Evolutionary conservation across 148 eudicot genomes (phyloP).

Genomic region (Euryodendron excelsum): DNA sequence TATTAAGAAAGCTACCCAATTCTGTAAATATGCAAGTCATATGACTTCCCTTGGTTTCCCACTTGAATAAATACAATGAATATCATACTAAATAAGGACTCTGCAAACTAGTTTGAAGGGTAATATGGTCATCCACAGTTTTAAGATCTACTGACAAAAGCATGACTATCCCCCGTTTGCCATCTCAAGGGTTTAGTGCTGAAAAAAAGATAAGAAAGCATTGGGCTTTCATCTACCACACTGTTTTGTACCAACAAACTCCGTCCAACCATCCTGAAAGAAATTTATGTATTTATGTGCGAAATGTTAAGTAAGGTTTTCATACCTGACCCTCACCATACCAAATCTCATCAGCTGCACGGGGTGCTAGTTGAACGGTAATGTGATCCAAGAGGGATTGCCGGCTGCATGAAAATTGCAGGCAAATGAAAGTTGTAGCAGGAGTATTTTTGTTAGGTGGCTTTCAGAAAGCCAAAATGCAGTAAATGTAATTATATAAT

Average conservation of each 20-base stretch:
- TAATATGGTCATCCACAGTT: too few species aligned
- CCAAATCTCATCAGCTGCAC: conserved; percentile 95
- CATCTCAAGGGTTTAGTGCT: not conserved
- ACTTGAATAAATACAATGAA: not conserved
- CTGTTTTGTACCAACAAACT: not conserved
- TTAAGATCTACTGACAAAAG: not conserved
- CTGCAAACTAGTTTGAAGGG: not conserved
- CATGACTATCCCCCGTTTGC: not conserved
- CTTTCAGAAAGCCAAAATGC: not conserved
- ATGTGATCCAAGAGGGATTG: conserved; percentile 85
- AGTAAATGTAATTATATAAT: not conserved
- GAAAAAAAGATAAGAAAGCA: not conserved
- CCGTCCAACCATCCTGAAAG: not conserved
- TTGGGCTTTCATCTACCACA: not conserved
- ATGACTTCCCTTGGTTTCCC: not conserved
- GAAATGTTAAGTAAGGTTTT: not conserved
- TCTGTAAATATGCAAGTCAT: not conserved
- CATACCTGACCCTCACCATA: conserved; percentile 75
- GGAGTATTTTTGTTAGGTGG: not conserved
- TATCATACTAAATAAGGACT: not conserved
- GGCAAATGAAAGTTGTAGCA: conserved; percentile 5
- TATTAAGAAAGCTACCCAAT: not conserved
- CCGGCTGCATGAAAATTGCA: conserved; percentile 53
- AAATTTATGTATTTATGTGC: not conserved
- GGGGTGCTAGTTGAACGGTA: conserved; percentile 87